A percentile compares a stretch with the other conserved stretches of the same genome.
These are phyloP conservation scores for Tillandsia fasciculata DNA, from an alignment of 176 grass and related monocot species.

Conservation along the genomic window DNA sequence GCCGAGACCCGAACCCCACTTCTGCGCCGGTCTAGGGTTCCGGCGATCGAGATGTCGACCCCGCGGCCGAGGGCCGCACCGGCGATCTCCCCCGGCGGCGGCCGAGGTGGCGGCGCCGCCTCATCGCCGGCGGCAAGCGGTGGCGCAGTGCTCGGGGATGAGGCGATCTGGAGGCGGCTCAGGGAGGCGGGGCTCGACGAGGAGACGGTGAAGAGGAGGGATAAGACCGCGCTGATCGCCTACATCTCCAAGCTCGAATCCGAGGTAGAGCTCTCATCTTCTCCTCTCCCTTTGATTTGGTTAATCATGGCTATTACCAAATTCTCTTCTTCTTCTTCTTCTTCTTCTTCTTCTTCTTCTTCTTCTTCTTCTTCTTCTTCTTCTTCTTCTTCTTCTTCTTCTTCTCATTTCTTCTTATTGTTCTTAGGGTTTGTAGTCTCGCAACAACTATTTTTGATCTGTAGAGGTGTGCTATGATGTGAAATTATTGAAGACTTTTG, in stretches of 20 bases:
- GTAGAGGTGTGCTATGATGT: too few species aligned
- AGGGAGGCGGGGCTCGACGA: slow-evolving; percentile 74
- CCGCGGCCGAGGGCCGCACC: slow-evolving; percentile 22
- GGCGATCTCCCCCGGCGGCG: neutral
- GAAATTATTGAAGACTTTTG: too few species aligned
- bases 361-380: neutral
- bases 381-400: neutral
- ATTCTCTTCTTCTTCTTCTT: slow-evolving; percentile 8
- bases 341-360: neutral
- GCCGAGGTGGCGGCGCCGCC: slow-evolving; percentile 1
- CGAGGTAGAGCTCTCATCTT: slow-evolving; percentile 23
- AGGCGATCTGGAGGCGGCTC: slow-evolving; percentile 85
- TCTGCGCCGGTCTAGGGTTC: slow-evolving; percentile 58
- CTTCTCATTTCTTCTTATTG: neutral
- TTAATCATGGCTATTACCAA: too few species aligned
- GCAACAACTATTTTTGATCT: too few species aligned
- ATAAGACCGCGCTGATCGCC: slow-evolving; percentile 57
- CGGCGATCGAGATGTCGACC: slow-evolving; percentile 48
- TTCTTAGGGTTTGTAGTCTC: neutral
- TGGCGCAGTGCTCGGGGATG: slow-evolving; percentile 18
- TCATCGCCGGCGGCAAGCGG: too few species aligned
- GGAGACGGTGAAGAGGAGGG: slow-evolving; percentile 55
- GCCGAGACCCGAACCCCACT: neutral
- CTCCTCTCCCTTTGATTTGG: too few species aligned
- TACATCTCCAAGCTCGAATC: slow-evolving; percentile 72